A percentile compares a stretch with the other conserved stretches of the same genome.
phyloP scores from a whole-genome alignment of 192 early-diverging fungal species.

The Bifiguratus adelaidae region DNA sequence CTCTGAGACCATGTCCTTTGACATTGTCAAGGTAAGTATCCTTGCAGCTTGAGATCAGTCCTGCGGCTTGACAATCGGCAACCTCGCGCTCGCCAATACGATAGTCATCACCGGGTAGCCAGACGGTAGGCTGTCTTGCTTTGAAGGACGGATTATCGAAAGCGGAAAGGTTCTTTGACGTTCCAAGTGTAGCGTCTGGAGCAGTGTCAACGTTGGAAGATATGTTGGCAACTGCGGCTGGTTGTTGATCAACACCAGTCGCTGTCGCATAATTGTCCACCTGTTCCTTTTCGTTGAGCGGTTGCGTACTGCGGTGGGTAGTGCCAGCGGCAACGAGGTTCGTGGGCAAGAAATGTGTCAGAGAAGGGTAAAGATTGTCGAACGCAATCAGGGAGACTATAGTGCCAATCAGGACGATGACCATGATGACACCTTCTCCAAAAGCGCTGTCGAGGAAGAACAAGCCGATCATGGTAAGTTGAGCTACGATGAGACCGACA shows the following conservation, averaged over 20 bases:
- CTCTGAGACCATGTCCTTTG: too few species aligned
- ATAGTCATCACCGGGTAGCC: slow-evolving; percentile 34
- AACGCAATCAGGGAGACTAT: slow-evolving; percentile 15
- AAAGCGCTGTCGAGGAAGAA: slow-evolving; percentile 47
- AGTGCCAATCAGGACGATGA: slow-evolving; percentile 17
- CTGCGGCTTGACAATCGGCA: too few species aligned
- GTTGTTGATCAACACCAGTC: not conserved
- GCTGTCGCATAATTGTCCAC: not conserved
- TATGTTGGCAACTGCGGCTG: not conserved
- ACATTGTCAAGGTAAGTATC: too few species aligned
- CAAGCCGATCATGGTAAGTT: slow-evolving; percentile 61
- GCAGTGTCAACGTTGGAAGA: not conserved
- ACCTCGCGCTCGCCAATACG: slow-evolving; percentile 24
- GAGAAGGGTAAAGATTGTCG: slow-evolving; percentile 24
- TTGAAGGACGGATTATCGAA: slow-evolving; percentile 21
- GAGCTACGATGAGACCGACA: slow-evolving; percentile 59
- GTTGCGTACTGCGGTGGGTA: not conserved
- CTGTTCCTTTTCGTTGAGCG: not conserved
- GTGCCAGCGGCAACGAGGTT: slow-evolving; percentile 7
- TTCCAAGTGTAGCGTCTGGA: not conserved
- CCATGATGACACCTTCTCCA: slow-evolving; percentile 28
- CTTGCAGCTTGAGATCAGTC: too few species aligned
- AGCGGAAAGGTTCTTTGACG: not conserved
- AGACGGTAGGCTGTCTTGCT: slow-evolving; percentile 23
- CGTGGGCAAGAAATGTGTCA: slow-evolving; percentile 30